Base-by-base conservation (phyloP, 495 filamentous ascomycete genomes). In the Neurospora pannonica region DNA sequence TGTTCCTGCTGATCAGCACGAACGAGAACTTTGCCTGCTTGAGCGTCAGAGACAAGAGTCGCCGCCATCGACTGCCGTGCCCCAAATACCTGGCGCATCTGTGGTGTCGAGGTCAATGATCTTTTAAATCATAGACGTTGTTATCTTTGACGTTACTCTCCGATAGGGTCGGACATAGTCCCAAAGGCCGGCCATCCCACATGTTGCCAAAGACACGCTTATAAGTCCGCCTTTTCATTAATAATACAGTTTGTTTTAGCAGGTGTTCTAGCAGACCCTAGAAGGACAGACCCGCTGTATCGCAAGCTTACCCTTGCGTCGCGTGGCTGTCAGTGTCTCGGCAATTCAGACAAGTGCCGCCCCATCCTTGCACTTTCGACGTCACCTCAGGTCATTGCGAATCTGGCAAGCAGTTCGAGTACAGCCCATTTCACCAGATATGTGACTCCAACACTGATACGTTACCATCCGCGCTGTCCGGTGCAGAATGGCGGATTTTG, bases 1-100 rank as follows among this genome's bases (percentile, higher is more conserved):
- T 62, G 71, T 84, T 13, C 80, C 83, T 5, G 82, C 78, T 3
- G 78, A 81, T 8, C 81, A 85, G 73, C 86, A 87, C 67, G 84
- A 86, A 15, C 78, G 71, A 24, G 86, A 87, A 24, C 48, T 80
- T 38, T 13, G 24, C 54, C 54, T 31, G 28, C 54, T 67, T 9
- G 54, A 67, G 54, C 48, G 62, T 84, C 38, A 77, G 81, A 13
- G 54, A 67, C 54, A 31, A 19, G 54, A 67, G 13, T 13, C 54
- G 24, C 28, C 54, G 7, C 2, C 54, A 19, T 34, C 54, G 54
- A 34, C 54, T 62, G 54, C 54, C 13, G 28, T 34, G 54, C 34
- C 54, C 54, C 54, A 67, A 67, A 67, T 28, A 19, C 54, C 54
- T 34, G 28, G 28, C 28, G 54, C 13, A 34, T 13, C 15, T 34